phyloP scores from a whole-genome alignment of 352 stramenopile species.

The Phytophthora meadii region DNA sequence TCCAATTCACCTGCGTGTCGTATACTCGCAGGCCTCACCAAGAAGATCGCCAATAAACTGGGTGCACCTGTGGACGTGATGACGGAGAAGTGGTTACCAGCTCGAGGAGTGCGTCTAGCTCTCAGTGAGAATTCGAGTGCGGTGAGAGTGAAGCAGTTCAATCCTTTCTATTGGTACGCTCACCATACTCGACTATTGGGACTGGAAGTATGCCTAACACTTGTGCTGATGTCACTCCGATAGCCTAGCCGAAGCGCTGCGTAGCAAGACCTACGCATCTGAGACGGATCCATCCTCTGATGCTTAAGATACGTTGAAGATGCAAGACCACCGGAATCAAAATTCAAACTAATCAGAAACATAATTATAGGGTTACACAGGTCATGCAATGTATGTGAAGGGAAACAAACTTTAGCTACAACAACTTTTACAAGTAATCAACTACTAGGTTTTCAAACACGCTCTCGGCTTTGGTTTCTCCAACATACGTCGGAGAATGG shows the following conservation, averaged over 20 bases:
- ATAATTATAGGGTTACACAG: too few relatives aligned
- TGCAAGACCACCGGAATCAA: not conserved
- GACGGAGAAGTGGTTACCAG: conserved; percentile 83
- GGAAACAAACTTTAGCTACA: too few relatives aligned
- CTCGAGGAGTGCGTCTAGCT: conserved; percentile 37
- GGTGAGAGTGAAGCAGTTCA: conserved; percentile 56
- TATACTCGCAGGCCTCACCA: conserved; percentile 79
- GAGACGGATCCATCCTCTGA: conserved; percentile 4
- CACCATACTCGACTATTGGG: not conserved
- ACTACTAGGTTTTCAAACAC: too few relatives aligned
- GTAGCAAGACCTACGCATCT: conserved; percentile 1
- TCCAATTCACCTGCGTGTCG: conserved; percentile 78
- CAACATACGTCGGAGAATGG: too few relatives aligned
- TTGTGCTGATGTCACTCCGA: not conserved
- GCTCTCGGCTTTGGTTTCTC: too few relatives aligned
- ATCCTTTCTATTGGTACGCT: conserved; percentile 77
- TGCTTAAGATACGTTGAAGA: conserved; percentile 2
- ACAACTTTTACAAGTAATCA: not conserved
- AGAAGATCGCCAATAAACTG: conserved; percentile 87
- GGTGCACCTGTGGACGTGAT: conserved; percentile 82
- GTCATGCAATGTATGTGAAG: too few relatives aligned
- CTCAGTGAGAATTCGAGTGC: conserved; percentile 11
- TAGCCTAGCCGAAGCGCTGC: conserved; percentile 29
- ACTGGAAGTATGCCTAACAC: too few relatives aligned
- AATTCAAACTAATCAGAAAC: too few relatives aligned